phyloP scores from a whole-genome alignment of 208 protist species.

The Trypanosoma mega region DNA sequence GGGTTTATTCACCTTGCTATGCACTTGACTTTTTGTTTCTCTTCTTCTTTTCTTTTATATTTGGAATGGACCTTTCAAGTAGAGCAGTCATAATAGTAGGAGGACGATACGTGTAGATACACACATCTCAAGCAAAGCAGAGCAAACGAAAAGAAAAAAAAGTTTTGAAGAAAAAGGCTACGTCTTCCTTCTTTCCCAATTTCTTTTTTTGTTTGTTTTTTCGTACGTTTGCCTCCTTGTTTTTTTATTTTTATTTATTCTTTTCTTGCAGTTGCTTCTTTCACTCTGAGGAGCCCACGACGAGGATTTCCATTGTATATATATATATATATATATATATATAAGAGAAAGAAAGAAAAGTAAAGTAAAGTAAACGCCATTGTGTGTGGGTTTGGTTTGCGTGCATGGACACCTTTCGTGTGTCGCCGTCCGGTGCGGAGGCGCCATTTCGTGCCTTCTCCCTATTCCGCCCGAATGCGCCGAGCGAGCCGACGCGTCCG shows the following conservation, averaged over 20 bases:
- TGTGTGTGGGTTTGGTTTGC: neutral
- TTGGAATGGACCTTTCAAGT: neutral
- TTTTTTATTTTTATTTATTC: conserved; percentile 17
- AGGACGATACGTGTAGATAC: neutral
- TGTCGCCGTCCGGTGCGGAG: too few species aligned
- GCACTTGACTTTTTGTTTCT: conserved; percentile 18
- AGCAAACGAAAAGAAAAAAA: conserved; percentile 12
- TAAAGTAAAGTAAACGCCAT: too few species aligned
- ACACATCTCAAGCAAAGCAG: neutral
- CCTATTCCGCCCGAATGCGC: too few species aligned
- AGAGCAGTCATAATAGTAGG: too few species aligned
- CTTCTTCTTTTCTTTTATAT: conserved; percentile 23
- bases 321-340: conserved; percentile 16
- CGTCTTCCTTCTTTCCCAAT: conserved; percentile 22
- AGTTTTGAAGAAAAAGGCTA: neutral
- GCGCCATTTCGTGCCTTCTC: too few species aligned
- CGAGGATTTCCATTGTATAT: conserved; percentile 22
- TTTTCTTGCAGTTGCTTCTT: conserved; percentile 14
- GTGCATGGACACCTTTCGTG: conserved; percentile 5
- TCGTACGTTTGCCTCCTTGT: conserved; percentile 6
- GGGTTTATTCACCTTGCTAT: too few species aligned
- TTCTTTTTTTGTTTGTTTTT: conserved; percentile 22
- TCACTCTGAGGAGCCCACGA: too few species aligned
- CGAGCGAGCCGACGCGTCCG: too few species aligned
- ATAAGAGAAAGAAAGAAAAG: neutral